phyloP scores from a whole-genome alignment of 1,284 basidiomycete species.

The Cutaneotrichosporon sp. region DNA sequence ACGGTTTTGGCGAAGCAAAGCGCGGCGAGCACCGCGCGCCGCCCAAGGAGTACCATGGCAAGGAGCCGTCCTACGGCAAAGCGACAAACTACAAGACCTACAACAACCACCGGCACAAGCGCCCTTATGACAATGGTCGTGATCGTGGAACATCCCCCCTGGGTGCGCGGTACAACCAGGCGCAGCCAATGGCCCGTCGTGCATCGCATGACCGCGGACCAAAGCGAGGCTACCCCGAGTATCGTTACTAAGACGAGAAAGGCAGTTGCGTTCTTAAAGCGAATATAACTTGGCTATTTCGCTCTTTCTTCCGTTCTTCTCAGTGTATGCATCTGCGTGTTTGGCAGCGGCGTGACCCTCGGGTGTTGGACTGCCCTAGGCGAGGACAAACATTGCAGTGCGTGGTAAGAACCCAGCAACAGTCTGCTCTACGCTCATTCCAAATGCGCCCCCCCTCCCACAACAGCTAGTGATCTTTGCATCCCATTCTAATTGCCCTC shows the following conservation, averaged over 20 bases:
- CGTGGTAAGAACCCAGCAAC: too few species aligned
- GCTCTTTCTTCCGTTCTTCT: not conserved
- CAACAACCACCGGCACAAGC: not conserved
- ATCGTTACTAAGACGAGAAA: not conserved
- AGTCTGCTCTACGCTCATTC: too few species aligned
- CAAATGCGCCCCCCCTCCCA: not conserved
- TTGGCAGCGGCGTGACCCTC: too few species aligned
- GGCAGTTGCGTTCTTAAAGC: too few species aligned
- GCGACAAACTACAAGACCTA: constrained; percentile 3
- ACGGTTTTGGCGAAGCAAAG: constrained; percentile 1
- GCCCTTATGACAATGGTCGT: too few species aligned
- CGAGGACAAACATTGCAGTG: too few species aligned
- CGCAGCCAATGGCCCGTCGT: not conserved
- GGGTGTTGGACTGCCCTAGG: too few species aligned
- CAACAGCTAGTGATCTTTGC: not conserved
- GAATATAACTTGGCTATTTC: not conserved
- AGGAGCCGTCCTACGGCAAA: not conserved
- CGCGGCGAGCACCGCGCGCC: not conserved
- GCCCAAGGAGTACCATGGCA: too few species aligned
- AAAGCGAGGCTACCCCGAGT: not conserved
- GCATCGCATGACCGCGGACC: not conserved
- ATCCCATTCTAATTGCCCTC: constrained; percentile 8
- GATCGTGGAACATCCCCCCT: not conserved
- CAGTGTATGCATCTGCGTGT: too few species aligned
- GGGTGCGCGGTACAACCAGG: not conserved